Conservation (phyloP, 768 basidiomycete species). For the Suillus plorans region DNA sequence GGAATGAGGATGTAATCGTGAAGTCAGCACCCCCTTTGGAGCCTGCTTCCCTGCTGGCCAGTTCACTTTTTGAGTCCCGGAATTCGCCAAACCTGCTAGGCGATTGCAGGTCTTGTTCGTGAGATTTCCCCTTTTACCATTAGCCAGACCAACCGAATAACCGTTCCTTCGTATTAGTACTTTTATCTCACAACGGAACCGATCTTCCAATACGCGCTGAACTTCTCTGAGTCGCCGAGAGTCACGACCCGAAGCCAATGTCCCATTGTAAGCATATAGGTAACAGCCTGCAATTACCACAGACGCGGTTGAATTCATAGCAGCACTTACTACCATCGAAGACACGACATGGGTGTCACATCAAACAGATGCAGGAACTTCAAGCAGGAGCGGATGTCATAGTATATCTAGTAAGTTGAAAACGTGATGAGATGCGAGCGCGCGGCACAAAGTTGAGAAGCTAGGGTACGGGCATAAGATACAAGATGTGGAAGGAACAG, state of each 20-base stretch:
- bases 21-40: not conserved
- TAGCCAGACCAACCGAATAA: not conserved
- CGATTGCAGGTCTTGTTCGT: not conserved
- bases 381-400: not conserved
- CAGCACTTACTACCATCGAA: not conserved
- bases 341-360: slow-evolving; percentile 2
- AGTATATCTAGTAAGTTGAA: not conserved
- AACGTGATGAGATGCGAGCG: not conserved
- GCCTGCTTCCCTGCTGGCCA: not conserved
- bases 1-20: not conserved
- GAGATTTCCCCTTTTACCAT: not conserved
- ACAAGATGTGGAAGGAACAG: not conserved
- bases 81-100: not conserved
- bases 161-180: not conserved
- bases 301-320: not conserved
- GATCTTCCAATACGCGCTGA: not conserved
- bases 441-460: not conserved
- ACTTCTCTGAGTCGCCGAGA: not conserved
- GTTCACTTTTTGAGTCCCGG: not conserved
- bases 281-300: not conserved
- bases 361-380: not conserved
- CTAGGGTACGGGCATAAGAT: not conserved
- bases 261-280: not conserved
- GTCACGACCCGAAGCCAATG: not conserved
- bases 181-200: not conserved